Evolutionary conservation across 768 basidiomycete genomes (phyloP).

Genomic region (Lactarius hengduanensis): DNA sequence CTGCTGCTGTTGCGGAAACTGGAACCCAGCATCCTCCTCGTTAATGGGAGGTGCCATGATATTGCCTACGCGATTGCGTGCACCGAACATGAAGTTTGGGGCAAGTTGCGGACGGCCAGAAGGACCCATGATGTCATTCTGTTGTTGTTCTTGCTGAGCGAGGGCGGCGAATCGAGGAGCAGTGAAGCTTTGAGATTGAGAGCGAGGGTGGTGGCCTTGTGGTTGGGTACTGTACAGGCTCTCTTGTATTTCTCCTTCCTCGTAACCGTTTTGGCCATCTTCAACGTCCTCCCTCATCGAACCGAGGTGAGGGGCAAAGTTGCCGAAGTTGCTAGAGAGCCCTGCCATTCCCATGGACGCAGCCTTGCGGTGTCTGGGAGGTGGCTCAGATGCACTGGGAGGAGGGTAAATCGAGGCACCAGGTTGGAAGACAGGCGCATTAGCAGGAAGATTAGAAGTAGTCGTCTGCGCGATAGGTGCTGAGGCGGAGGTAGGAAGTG

Average conservation of each 20-base stretch:
- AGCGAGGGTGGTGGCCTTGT: conserved; percentile 61
- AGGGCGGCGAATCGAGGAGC: conserved; percentile 86
- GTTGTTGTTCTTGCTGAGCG: conserved; percentile 59
- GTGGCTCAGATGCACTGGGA: conserved; percentile 43
- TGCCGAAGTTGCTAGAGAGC: conserved; percentile 60
- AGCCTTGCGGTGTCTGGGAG: conserved; percentile 77
- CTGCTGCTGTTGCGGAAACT: conserved; percentile 70
- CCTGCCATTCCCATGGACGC: conserved; percentile 63
- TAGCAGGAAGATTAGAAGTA: conserved; percentile 54
- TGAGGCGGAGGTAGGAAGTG: conserved; percentile 39
- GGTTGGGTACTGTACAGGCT: conserved; percentile 44
- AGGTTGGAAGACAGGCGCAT: conserved; percentile 75
- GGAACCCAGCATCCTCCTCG: conserved; percentile 79
- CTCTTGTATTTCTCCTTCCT: conserved; percentile 81
- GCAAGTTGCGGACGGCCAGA: conserved; percentile 86
- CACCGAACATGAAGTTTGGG: conserved; percentile 90
- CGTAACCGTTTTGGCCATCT: conserved; percentile 51
- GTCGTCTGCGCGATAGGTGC: conserved; percentile 48
- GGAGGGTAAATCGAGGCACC: conserved; percentile 58
- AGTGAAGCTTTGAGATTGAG: conserved; percentile 81
- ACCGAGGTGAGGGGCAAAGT: conserved; percentile 76
- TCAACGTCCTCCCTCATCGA: conserved; percentile 83
- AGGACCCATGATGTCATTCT: conserved; percentile 56
- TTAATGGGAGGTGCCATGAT: conserved; percentile 71
- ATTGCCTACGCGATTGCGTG: conserved; percentile 42